Evolutionary conservation across 768 basidiomycete genomes (phyloP).

Genomic region (Erythrobasidium yunnanense): DNA sequence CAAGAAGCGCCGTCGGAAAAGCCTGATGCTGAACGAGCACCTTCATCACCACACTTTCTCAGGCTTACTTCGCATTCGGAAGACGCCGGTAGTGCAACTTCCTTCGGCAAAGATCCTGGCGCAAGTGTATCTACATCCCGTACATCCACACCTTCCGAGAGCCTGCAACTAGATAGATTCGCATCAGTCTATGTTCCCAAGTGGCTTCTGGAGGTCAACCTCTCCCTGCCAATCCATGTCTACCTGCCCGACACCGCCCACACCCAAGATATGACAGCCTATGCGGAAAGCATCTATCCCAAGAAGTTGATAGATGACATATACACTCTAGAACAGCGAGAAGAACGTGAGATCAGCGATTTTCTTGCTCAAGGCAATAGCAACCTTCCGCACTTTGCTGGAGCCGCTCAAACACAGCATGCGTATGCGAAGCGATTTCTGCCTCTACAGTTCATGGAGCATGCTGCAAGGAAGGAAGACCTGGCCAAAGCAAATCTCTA

Average conservation of each 20-base stretch:
- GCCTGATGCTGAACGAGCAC: too few species aligned
- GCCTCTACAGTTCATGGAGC: constrained; percentile 1
- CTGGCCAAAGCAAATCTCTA: neutral
- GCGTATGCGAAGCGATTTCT: neutral
- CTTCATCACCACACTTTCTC: too few species aligned
- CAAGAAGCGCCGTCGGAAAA: too few species aligned
- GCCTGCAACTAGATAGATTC: neutral
- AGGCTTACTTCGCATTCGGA: too few species aligned
- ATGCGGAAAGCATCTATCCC: neutral
- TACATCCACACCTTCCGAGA: too few species aligned
- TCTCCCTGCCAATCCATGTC: neutral
- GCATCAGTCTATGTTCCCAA: constrained; percentile 8
- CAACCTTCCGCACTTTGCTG: neutral
- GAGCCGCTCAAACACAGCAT: neutral
- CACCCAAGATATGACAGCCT: neutral
- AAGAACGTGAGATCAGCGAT: neutral
- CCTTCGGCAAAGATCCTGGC: too few species aligned
- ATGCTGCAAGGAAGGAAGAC: neutral
- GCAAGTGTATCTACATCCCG: too few species aligned
- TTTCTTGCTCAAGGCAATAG: neutral
- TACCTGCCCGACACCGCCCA: neutral
- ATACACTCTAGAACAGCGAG: neutral
- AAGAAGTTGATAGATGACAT: neutral
- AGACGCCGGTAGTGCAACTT: too few species aligned
- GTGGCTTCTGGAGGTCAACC: neutral